phyloP scores from a whole-genome alignment of 345 rosid genomes.

The Rhodamnia argentea region DNA sequence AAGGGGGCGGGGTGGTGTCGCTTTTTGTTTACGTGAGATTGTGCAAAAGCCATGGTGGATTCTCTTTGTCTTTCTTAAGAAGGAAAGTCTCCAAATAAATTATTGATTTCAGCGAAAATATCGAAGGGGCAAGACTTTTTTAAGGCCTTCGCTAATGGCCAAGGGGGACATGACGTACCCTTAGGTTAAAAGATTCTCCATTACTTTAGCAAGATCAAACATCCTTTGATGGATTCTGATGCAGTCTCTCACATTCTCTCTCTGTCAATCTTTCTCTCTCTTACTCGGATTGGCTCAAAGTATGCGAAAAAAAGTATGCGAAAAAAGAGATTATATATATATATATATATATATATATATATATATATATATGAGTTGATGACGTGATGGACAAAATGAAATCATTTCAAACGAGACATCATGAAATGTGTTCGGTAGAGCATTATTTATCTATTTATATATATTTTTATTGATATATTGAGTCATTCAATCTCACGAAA shows the following conservation, averaged over 20 bases:
- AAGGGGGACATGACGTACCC: constrained; percentile 33
- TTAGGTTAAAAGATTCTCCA: constrained; percentile 36
- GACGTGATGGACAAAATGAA: background rate
- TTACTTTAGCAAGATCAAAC: constrained; percentile 22
- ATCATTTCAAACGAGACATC: background rate
- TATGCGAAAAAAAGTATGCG: background rate
- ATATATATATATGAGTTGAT: no score
- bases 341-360: no score
- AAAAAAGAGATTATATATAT: no score
- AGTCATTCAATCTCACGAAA: background rate
- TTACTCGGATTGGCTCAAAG: background rate
- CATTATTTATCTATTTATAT: background rate
- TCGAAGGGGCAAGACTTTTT: background rate
- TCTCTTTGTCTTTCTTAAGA: background rate
- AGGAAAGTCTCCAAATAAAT: background rate
- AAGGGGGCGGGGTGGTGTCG: background rate
- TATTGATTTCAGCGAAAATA: background rate
- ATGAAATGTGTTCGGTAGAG: background rate
- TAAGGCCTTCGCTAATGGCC: constrained; percentile 30
- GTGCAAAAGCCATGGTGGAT: background rate
- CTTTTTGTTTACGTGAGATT: background rate
- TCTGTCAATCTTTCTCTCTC: constrained; percentile 1
- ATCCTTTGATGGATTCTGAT: constrained; percentile 50
- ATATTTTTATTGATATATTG: background rate
- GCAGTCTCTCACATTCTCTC: constrained; percentile 10